Base-by-base conservation (phyloP, 345 rosid genomes). In the Populus davidiana region DNA sequence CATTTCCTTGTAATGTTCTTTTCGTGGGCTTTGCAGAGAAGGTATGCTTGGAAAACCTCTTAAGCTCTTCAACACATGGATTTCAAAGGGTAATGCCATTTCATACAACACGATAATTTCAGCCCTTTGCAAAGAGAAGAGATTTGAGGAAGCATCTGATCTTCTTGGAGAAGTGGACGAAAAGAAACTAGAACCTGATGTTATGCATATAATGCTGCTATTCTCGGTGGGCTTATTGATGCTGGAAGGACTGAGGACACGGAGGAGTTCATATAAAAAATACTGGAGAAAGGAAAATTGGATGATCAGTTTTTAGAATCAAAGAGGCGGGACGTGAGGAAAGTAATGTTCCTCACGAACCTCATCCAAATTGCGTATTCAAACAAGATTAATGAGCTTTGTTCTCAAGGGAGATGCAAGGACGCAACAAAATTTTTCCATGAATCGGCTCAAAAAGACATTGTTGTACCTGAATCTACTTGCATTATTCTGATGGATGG, bases 31-130 rank as follows among this genome's bases (percentile, higher is more conserved):
- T 77, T 95, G 97, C 81, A 83, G 79, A 33, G 88, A 88, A 67
- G 89, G 96, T 50, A 80, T 89, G 96, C 87, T 90, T 59, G 97
- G 92, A 39, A 93, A 92, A 82, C 97, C 97, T 68, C 88, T 95
- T 75, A 88, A 85, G 72, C 94, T 93, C 87, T 93, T 93, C 83
- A 73, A 88, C 69, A 74, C 89, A 0, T 92, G 92, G 88, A 83
- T 85, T 75, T 86, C 85, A 4, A 83, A 89, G 73, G 94, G 92
- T 50, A 88, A 93, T 84, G 81, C 80, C 20, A 91, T 90, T 67
- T 87, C 99, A 20, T 90, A 93, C 88, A 93, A 92, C 88, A 95
- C 88, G 9, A 82, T 93, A 79, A 92, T 95, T 77, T 86, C 92
- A 61, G 77, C 89, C 73, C 87, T 93, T 71, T 92, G 96, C 75